A percentile compares a stretch with the other conserved stretches of the same genome.
These are phyloP conservation scores for Amanita molliuscula DNA, from an alignment of 768 basidiomycete genomes.

Conservation along the genomic window DNA sequence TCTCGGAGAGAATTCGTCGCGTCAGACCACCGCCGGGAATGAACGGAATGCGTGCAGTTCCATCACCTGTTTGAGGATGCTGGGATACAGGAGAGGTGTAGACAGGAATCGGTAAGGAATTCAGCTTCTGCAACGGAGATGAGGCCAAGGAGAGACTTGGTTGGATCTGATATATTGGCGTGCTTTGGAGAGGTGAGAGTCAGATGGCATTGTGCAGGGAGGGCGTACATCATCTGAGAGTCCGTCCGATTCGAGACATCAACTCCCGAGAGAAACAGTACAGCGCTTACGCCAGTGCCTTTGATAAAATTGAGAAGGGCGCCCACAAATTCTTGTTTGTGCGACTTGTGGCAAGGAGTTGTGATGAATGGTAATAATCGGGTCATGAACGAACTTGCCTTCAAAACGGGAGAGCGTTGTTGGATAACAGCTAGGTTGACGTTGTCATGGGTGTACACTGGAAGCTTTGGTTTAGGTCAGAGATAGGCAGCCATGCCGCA, in stretches of 20 bases:
- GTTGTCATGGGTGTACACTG: conserved; percentile 56
- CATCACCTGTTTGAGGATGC: conserved; percentile 14
- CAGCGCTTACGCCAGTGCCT: conserved; percentile 34
- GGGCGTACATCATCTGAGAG: conserved; percentile 62
- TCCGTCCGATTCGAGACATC: conserved; percentile 68
- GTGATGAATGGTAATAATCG: conserved; percentile 2
- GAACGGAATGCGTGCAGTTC: conserved; percentile 40
- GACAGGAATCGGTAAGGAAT: conserved; percentile 36
- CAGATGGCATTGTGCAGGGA: background rate
- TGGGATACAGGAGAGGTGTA: conserved; percentile 42
- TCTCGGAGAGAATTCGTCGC: conserved; percentile 48
- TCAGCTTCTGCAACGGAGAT: conserved; percentile 33
- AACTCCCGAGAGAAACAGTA: conserved; percentile 65
- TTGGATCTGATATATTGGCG: conserved; percentile 51
- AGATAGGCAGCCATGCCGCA: background rate
- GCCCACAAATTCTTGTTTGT: conserved; percentile 58
- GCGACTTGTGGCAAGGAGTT: conserved; percentile 29
- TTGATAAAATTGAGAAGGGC: conserved; percentile 48
- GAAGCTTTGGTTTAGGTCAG: conserved; percentile 8
- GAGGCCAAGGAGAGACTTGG: conserved; percentile 36
- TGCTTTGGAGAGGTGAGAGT: conserved; percentile 25
- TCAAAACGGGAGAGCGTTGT: conserved; percentile 71
- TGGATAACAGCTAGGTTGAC: conserved; percentile 53
- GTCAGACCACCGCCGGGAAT: conserved; percentile 75
- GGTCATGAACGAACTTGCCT: conserved; percentile 31